These are phyloP conservation scores for Periconia sp. DNA, from an alignment of 2,329 filamentous ascomycete species.

Conservation along the genomic window DNA sequence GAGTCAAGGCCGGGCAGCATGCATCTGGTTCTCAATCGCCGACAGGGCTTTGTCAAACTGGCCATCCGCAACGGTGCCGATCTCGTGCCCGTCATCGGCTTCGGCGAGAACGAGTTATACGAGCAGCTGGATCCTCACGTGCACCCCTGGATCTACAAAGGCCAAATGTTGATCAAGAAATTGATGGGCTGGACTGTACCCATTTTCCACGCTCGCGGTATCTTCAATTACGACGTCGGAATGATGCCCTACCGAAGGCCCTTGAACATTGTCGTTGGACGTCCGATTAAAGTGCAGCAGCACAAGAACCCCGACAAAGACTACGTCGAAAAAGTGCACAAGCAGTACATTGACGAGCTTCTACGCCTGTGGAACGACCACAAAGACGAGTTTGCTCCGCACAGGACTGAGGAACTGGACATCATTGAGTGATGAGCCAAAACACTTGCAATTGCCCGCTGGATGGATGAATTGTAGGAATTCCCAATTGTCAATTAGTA, in stretches of 20 bases:
- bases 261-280: constrained; percentile 86
- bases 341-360: constrained; percentile 74
- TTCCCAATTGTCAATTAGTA: neutral
- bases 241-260: constrained; percentile 90
- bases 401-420: constrained; percentile 66
- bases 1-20: constrained; percentile 80
- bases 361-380: constrained; percentile 73
- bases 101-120: constrained; percentile 96
- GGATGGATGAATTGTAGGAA: neutral
- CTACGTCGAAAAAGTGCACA: constrained; percentile 81
- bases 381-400: constrained; percentile 72
- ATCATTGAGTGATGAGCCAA: constrained; percentile 57
- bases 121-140: constrained; percentile 78
- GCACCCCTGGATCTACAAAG: constrained; percentile 76
- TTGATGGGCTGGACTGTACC: constrained; percentile 91
- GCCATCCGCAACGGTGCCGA: constrained; percentile 91
- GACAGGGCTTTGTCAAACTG: constrained; percentile 93
- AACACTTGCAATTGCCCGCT: neutral
- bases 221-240: constrained; percentile 98
- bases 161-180: constrained; percentile 83
- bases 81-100: constrained; percentile 86
- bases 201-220: constrained; percentile 82
- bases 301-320: constrained; percentile 66
- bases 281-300: constrained; percentile 71
- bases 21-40: constrained; percentile 75